Conservation (phyloP, 1,284 basidiomycete genomes). For the Fomitopsis palustris region DNA sequence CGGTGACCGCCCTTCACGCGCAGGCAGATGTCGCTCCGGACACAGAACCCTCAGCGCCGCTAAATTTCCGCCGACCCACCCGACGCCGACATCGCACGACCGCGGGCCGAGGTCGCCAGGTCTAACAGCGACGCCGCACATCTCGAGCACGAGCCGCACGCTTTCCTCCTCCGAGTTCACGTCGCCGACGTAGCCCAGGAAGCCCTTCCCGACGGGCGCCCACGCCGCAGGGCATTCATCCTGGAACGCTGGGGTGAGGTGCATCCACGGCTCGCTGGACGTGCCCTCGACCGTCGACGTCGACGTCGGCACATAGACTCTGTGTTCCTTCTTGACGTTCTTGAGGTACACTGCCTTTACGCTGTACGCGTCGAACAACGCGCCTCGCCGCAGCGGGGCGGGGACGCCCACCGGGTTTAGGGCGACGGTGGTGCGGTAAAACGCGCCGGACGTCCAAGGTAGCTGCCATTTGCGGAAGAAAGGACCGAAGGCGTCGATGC, state of each 20-base stretch:
- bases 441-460: constrained; percentile 13
- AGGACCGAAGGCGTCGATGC: background rate
- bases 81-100: background rate
- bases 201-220: constrained; percentile 14
- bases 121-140: constrained; percentile 15
- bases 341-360: constrained; percentile 16
- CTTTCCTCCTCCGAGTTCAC: constrained; percentile 19
- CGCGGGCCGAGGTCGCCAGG: constrained; percentile 16
- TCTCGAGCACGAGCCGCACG: constrained; percentile 16
- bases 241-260: constrained; percentile 3
- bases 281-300: constrained; percentile 11
- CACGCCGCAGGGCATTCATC: constrained; percentile 17
- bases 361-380: constrained; percentile 14
- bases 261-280: constrained; percentile 6
- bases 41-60: constrained; percentile 1
- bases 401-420: constrained; percentile 17
- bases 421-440: constrained; percentile 15
- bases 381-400: constrained; percentile 8
- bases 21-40: background rate
- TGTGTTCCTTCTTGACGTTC: constrained; percentile 8
- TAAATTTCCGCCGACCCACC: background rate
- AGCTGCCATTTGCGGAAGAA: constrained; percentile 16
- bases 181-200: constrained; percentile 19
- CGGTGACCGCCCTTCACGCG: background rate
- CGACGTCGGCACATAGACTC: constrained; percentile 14